A percentile compares a stretch with the other conserved stretches of the same genome.
These are phyloP conservation scores for Coprinopsis strossmayeri DNA, from an alignment of 768 basidiomycete species.

Conservation along the genomic window DNA sequence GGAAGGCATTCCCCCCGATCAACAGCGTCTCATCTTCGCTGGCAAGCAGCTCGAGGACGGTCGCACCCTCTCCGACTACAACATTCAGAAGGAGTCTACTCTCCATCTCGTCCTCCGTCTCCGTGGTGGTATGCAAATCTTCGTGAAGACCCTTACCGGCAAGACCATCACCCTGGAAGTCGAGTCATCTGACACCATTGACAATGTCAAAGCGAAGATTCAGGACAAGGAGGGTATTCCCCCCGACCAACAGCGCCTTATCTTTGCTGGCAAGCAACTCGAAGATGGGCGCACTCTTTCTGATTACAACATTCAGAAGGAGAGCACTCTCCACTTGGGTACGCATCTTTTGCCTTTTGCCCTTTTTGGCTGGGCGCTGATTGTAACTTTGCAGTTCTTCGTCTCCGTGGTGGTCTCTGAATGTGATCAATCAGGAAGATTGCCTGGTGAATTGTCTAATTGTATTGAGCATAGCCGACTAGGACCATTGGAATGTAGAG, in stretches of 20 bases:
- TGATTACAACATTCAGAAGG: conserved; percentile 75
- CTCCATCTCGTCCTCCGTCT: conserved; percentile 69
- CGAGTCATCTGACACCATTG: conserved; percentile 70
- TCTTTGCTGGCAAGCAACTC: conserved; percentile 75
- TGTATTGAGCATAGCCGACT: too few species aligned
- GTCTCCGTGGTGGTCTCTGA: conserved; percentile 73
- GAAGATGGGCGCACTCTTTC: conserved; percentile 75
- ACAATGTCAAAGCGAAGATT: conserved; percentile 73
- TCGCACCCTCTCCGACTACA: conserved; percentile 80
- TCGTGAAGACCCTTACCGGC: conserved; percentile 66
- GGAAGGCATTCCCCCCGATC: conserved; percentile 80
- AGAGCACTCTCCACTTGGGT: conserved; percentile 62
- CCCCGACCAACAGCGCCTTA: conserved; percentile 73
- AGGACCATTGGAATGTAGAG: too few species aligned
- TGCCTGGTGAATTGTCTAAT: conserved; percentile 15
- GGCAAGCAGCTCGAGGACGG: conserved; percentile 95
- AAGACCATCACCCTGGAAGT: conserved; percentile 76
- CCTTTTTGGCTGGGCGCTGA: not conserved
- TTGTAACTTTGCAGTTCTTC: conserved; percentile 39
- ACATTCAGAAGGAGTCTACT: conserved; percentile 78
- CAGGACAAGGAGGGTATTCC: conserved; percentile 81
- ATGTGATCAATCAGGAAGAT: not conserved
- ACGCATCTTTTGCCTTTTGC: not conserved
- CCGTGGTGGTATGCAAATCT: conserved; percentile 69
- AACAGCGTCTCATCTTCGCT: conserved; percentile 88